Evolutionary conservation across 1,139 yeast genomes (phyloP), one percentile per base, ranked within the genome.

Genomic region (Blastobotrys aristatus): DNA sequence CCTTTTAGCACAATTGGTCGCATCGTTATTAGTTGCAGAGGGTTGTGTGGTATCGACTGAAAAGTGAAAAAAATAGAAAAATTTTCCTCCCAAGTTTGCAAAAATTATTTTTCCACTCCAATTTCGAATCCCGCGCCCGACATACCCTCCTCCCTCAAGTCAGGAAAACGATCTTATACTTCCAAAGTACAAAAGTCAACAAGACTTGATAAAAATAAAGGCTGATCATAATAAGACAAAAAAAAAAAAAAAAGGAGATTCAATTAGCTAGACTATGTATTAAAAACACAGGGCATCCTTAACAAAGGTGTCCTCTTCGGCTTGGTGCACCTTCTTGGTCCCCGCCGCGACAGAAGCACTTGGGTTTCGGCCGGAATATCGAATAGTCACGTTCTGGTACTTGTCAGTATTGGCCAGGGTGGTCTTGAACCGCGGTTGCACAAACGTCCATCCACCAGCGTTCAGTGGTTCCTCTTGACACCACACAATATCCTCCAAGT

Each of bases 401-500:
- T 76, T 73, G 46, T 79, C 78, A 52, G 96, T 84, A 72, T 87
- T 87, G 56, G 75, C 76, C 67, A 92, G 70, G 40, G 83, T 76
- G 43, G 95, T 85, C 52, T 73, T 71, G 52, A 92, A 69, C 74
- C 98, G 85, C 67, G 97, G 98, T 55, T 76, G 74, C 52, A 75
- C 89, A 63, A 66, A 88, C 33, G 84, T 66, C 85, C 85, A 90
- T 46, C 87, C 74, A 71, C 98, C 98, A 83, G 92, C 92, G 75
- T 94, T 94, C 73, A 92, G 79, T 60, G 98, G 98, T 76, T 94
- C 99, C 75, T 94, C 99, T 75, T 94, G 98, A 71, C 95, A 84
- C 94, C 94, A 94, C 42, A 89, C 95, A 60, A 94, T 73, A 67
- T 94, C 98, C 69, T 84, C 83, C 54, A 84, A 66, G 68, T 82